phyloP scores from a whole-genome alignment of 108 stramenopile genomes.

The Nitzschia sp. region DNA sequence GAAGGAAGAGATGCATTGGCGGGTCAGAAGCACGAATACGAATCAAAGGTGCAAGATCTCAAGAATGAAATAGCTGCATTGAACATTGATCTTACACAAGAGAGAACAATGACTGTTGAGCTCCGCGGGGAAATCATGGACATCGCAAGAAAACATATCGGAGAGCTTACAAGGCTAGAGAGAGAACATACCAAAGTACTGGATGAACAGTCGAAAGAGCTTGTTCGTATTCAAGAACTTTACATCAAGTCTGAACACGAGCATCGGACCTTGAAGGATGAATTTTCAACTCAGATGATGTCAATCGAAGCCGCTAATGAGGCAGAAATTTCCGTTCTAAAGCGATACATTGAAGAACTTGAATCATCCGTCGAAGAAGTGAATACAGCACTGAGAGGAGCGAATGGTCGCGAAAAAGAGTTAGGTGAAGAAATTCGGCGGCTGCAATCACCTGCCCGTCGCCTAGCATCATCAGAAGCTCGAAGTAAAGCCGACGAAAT shows the following conservation, averaged over 20 bases:
- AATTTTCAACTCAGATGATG: not conserved
- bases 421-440: not conserved
- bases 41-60: not conserved
- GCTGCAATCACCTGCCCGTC: not conserved
- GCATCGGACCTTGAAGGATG: not conserved
- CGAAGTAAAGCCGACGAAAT: not conserved
- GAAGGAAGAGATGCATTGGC: not conserved
- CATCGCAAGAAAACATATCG: not conserved
- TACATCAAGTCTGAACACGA: not conserved
- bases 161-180: not conserved
- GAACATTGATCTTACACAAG: not conserved
- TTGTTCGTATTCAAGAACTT: not conserved
- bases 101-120: not conserved
- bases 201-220: not conserved
- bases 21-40: not conserved
- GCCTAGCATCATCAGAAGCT: not conserved
- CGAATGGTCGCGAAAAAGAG: not conserved
- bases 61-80: not conserved
- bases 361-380: not conserved
- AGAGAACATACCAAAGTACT: not conserved
- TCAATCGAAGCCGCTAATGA: slow-evolving; percentile 2
- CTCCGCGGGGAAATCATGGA: not conserved
- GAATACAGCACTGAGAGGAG: not conserved
- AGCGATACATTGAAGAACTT: not conserved
- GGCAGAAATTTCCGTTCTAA: not conserved